Evolutionary conservation across 306 rosid species (phyloP).

Genomic region (Prunus padus): DNA sequence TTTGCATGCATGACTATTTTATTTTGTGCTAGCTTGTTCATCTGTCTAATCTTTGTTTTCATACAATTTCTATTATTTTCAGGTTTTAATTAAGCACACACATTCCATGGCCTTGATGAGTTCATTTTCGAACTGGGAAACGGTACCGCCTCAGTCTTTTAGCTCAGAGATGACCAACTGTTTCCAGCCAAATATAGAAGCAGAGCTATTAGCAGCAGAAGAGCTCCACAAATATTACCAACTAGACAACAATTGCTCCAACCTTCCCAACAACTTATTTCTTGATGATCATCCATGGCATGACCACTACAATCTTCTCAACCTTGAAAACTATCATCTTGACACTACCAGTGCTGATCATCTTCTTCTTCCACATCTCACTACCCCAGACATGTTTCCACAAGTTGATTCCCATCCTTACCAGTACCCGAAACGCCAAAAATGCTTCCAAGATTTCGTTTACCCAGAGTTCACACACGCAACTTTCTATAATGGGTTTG

Average conservation of each 20-base stretch:
- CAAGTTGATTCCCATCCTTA: not conserved
- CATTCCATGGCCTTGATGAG: conserved; percentile 9
- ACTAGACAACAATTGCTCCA: not conserved
- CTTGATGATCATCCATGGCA: not conserved
- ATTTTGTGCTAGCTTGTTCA: not conserved
- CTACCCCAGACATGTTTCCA: not conserved
- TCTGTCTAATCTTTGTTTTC: not conserved
- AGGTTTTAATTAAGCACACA: not conserved
- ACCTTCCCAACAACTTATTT: not conserved
- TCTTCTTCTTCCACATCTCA: not conserved
- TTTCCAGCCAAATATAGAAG: conserved; percentile 10
- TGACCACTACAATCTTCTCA: not conserved
- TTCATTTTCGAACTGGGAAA: not conserved
- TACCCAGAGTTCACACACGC: not conserved
- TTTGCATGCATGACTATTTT: not conserved
- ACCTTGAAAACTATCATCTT: not conserved
- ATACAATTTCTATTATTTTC: not conserved
- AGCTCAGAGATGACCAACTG: conserved; percentile 3
- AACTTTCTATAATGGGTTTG: not conserved
- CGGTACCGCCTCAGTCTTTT: not conserved
- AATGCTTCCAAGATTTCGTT: not conserved
- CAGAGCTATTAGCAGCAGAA: conserved; percentile 5
- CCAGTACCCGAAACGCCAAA: not conserved
- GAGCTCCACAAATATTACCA: not conserved
- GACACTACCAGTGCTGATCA: not conserved